These are phyloP conservation scores for Neobulgaria alba DNA, from an alignment of 2,329 filamentous ascomycete species.

Conservation along the genomic window DNA sequence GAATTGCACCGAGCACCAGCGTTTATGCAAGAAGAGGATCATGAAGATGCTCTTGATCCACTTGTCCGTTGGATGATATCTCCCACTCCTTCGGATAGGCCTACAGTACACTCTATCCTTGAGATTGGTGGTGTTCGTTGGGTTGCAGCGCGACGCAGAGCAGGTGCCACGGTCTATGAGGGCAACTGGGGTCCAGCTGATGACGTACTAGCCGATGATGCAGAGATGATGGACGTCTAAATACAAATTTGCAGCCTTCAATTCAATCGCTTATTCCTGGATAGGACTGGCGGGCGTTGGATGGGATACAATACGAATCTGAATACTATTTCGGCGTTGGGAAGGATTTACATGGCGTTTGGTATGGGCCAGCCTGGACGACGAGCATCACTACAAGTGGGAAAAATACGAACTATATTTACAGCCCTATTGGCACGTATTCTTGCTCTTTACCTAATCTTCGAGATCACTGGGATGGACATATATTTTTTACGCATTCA, in stretches of 20 bases:
- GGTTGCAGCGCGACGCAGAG: constrained; percentile 67
- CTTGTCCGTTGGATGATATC: constrained; percentile 85
- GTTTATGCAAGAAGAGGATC: constrained; percentile 76
- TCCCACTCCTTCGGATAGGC: constrained; percentile 64
- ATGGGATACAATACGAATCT: constrained; percentile 20
- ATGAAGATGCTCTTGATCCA: constrained; percentile 70
- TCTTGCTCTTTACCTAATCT: constrained; percentile 16
- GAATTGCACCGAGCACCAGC: constrained; percentile 63
- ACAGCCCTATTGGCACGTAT: constrained; percentile 12
- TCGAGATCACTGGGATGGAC: constrained; percentile 3
- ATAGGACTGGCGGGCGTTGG: constrained; percentile 25
- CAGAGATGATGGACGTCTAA: constrained; percentile 32
- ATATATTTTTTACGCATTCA: constrained; percentile 23
- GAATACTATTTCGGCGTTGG: constrained; percentile 19
- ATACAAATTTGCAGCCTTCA: constrained; percentile 3
- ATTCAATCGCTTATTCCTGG: constrained; percentile 23
- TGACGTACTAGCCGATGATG: constrained; percentile 32
- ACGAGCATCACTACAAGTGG: constrained; percentile 5
- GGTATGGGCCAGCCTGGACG: constrained; percentile 5
- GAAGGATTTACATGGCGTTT: constrained; percentile 18
- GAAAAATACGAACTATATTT: constrained; percentile 15
- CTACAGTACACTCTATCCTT: constrained; percentile 66
- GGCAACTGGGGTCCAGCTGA: constrained; percentile 87
- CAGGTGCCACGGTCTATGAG: constrained; percentile 91
- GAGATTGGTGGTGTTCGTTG: constrained; percentile 67